phyloP scores from a whole-genome alignment of 495 filamentous ascomycete species.

The Trichocladium antarcticum region DNA sequence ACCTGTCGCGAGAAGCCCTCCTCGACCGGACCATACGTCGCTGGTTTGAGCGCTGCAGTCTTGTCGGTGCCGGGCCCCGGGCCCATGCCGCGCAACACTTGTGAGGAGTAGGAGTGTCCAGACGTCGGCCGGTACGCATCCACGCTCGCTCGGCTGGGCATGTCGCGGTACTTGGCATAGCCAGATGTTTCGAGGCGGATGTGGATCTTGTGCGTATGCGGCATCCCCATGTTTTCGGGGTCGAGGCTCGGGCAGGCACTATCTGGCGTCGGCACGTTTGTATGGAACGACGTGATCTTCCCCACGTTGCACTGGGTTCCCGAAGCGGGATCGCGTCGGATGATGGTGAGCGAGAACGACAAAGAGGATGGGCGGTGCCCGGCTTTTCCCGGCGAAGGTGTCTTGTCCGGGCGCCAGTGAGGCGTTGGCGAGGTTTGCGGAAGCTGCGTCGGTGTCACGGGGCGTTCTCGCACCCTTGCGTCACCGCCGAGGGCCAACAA shows the following conservation, averaged over 20 bases:
- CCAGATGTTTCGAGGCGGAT: conserved; percentile 38
- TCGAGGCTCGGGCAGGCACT: conserved; percentile 20
- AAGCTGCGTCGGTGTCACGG: conserved; percentile 9
- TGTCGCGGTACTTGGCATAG: conserved; percentile 40
- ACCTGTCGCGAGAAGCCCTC: conserved; percentile 40
- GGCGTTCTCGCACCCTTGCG: not conserved
- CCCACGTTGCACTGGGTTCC: conserved; percentile 85
- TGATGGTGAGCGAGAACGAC: conserved; percentile 63
- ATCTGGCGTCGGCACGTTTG: conserved; percentile 29
- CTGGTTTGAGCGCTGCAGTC: not conserved
- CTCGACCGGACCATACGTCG: conserved; percentile 2
- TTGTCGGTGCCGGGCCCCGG: conserved; percentile 1
- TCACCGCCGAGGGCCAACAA: not conserved
- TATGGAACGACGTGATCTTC: conserved; percentile 46
- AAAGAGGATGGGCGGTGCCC: conserved; percentile 6
- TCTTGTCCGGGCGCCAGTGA: not conserved
- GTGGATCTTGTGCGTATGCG: conserved; percentile 30
- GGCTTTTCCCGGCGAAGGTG: conserved; percentile 2
- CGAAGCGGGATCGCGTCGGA: conserved; percentile 72
- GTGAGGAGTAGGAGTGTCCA: conserved; percentile 18
- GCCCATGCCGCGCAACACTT: conserved; percentile 7
- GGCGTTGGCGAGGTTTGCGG: no score
- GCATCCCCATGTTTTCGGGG: conserved; percentile 40
- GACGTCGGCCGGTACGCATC: conserved; percentile 26
- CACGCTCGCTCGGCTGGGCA: conserved; percentile 29